Conservation (phyloP, 495 filamentous ascomycete species). For the Lophiostoma macrostomum region DNA sequence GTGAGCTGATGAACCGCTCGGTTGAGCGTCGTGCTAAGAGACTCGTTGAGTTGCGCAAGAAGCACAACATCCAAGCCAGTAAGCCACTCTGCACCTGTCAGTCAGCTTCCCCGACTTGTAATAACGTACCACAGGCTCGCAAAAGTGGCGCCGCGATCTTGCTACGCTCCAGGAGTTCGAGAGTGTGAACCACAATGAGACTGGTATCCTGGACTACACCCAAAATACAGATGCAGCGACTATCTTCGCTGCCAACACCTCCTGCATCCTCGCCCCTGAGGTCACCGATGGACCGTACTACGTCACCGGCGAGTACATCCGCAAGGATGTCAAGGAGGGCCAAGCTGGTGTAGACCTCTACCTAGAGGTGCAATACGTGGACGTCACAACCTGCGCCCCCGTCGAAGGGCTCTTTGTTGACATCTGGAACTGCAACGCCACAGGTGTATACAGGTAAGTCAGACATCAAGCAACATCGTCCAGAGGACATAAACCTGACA, state of each 20-base stretch:
- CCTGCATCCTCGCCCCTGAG: conserved; percentile 28
- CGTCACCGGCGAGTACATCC: conserved; percentile 47
- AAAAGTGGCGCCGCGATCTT: conserved; percentile 18
- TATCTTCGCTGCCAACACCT: conserved; percentile 13
- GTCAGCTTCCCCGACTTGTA: neutral
- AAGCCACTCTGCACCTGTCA: neutral
- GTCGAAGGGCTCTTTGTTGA: conserved; percentile 55
- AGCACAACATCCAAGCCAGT: conserved; percentile 9
- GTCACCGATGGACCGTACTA: conserved; percentile 34
- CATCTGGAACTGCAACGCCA: conserved; percentile 58
- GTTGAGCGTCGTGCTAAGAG: conserved; percentile 6
- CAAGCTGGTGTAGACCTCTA: conserved; percentile 55
- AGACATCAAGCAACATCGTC: no score
- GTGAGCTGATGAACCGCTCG: conserved; percentile 12
- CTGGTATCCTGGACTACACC: conserved; percentile 6
- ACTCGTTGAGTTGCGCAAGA: conserved; percentile 4
- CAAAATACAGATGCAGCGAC: neutral
- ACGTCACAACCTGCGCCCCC: conserved; percentile 57
- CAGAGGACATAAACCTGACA: no score
- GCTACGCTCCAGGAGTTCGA: conserved; percentile 11
- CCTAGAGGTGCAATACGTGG: conserved; percentile 59
- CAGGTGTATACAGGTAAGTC: conserved; percentile 53
- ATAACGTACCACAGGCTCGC: neutral
- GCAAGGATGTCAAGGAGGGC: conserved; percentile 50
- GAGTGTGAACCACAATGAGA: conserved; percentile 23